Evolutionary conservation across 495 filamentous ascomycete genomes (phyloP).

Genomic region (Amphirosellinia nigrospora): DNA sequence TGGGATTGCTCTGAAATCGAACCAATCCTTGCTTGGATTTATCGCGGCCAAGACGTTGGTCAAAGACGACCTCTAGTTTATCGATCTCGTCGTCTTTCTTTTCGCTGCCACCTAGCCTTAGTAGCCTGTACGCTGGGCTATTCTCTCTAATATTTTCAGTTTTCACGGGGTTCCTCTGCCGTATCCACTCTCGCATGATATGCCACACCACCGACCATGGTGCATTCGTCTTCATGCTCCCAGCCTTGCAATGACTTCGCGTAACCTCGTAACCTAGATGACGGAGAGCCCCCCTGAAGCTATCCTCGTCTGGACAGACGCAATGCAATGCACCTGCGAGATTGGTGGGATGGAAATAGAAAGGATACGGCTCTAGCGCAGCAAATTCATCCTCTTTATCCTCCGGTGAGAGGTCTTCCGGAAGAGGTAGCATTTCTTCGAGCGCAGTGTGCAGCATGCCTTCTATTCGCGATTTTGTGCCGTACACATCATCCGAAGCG

Average conservation of each 20-base stretch:
- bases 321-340: constrained; percentile 79
- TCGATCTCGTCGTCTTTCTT: constrained; percentile 40
- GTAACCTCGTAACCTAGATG: constrained; percentile 80
- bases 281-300: constrained; percentile 78
- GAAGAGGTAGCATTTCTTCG: constrained; percentile 65
- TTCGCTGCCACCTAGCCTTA: constrained; percentile 36
- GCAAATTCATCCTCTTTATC: constrained; percentile 59
- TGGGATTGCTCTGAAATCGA: constrained; percentile 86
- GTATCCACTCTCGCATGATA: constrained; percentile 88
- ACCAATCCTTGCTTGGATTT: constrained; percentile 66
- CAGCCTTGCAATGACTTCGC: constrained; percentile 83
- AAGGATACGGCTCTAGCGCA: constrained; percentile 72
- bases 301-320: constrained; percentile 70
- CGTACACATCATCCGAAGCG: constrained; percentile 68
- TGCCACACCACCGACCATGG: constrained; percentile 91
- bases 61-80: constrained; percentile 73
- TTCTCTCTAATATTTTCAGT: constrained; percentile 68
- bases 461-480: constrained; percentile 78
- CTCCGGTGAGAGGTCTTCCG: constrained; percentile 38
- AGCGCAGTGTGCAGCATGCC: constrained; percentile 90
- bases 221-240: constrained; percentile 90
- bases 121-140: constrained; percentile 71
- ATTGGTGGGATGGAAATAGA: constrained; percentile 79
- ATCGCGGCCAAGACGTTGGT: constrained; percentile 78
- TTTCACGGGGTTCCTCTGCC: constrained; percentile 77